These are phyloP conservation scores for Phytopythium delawarense DNA, from an alignment of 352 stramenopile species.

Conservation along the genomic window DNA sequence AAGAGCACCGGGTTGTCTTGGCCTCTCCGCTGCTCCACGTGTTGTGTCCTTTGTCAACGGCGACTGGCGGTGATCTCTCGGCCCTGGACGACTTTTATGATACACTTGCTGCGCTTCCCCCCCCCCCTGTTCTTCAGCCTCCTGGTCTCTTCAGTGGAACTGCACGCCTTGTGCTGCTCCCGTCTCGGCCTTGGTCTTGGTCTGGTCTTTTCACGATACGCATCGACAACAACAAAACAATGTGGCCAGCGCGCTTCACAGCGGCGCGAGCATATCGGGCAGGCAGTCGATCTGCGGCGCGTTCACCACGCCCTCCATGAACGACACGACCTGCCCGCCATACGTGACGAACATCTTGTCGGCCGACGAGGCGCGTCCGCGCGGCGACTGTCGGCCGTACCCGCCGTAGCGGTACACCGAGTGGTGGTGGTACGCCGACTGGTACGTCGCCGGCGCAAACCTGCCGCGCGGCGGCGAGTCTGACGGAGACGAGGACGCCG, in stretches of 20 bases:
- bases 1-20: too few species aligned
- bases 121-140: neutral
- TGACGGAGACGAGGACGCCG: constrained; percentile 12
- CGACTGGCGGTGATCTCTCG: too few species aligned
- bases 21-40: too few species aligned
- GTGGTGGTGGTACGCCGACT: neutral
- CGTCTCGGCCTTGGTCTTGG: neutral
- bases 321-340: constrained; percentile 72
- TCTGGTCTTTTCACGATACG: neutral
- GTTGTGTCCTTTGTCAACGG: too few species aligned
- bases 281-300: constrained; percentile 50
- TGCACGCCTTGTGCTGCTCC: neutral
- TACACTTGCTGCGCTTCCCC: constrained; percentile 1
- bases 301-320: constrained; percentile 84
- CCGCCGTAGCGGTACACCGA: constrained; percentile 13
- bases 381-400: constrained; percentile 7
- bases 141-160: too few species aligned
- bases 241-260: neutral
- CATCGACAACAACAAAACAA: neutral
- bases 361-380: constrained; percentile 20
- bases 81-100: neutral
- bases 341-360: constrained; percentile 82
- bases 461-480: constrained; percentile 11
- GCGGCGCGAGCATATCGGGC: constrained; percentile 21
- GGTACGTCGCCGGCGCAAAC: neutral